These are phyloP conservation scores for Phoma sp. DNA, from an alignment of 2,329 filamentous ascomycete species.

Conservation along the genomic window DNA sequence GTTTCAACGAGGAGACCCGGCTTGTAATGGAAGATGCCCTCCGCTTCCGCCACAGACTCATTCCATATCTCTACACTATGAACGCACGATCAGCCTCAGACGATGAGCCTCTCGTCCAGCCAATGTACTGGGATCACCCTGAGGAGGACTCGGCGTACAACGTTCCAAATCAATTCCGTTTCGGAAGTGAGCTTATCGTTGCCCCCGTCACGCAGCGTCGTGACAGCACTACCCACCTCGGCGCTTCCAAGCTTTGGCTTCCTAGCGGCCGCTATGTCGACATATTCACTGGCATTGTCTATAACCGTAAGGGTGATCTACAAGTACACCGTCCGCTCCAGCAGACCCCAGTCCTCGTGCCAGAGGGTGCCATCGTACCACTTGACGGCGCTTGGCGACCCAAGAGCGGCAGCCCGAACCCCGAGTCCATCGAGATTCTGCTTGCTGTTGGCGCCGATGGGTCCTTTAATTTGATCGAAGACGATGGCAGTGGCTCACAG, in stretches of 20 bases:
- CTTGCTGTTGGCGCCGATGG: conserved; percentile 56
- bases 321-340: conserved; percentile 58
- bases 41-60: conserved; percentile 62
- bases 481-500: conserved; percentile 46
- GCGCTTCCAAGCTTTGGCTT: conserved; percentile 61
- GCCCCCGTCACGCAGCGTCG: conserved; percentile 62
- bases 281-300: conserved; percentile 63
- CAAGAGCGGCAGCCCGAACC: conserved; percentile 57
- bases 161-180: conserved; percentile 64
- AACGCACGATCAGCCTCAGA: conserved; percentile 56
- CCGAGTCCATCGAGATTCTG: conserved; percentile 57
- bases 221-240: conserved; percentile 55
- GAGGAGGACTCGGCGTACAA: conserved; percentile 60
- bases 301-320: conserved; percentile 62
- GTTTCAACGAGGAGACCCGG: conserved; percentile 55
- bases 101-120: conserved; percentile 62
- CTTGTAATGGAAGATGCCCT: conserved; percentile 58
- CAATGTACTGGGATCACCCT: conserved; percentile 68
- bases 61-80: conserved; percentile 67
- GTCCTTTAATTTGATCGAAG: conserved; percentile 58
- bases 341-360: conserved; percentile 60
- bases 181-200: conserved; percentile 63
- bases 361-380: conserved; percentile 64
- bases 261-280: conserved; percentile 62
- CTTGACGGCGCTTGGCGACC: conserved; percentile 56